A percentile compares a stretch with the other conserved stretches of the same genome.
These are phyloP conservation scores for Paramecium tetraurelia DNA, from an alignment of 73 alveolate genomes.

Conservation along the genomic window DNA sequence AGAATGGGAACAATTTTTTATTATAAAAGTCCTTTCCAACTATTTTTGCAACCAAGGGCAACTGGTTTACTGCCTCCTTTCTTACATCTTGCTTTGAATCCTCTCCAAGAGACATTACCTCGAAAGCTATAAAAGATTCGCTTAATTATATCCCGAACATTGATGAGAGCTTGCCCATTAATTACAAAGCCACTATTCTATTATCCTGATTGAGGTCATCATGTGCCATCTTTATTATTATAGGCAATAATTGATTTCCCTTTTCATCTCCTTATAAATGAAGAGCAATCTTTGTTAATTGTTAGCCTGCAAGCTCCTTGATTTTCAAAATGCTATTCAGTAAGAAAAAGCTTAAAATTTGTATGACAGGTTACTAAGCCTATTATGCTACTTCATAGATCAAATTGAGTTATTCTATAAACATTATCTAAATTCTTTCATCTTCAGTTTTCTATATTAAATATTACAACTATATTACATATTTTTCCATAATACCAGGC, in stretches of 20 bases:
- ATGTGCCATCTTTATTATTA: conserved; percentile 63
- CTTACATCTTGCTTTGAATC: conserved; percentile 73
- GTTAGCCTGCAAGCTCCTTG: conserved; percentile 53
- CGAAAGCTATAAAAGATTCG: conserved; percentile 68
- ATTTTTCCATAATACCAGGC: background rate
- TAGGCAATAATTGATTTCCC: conserved; percentile 54
- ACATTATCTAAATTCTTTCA: conserved; percentile 6
- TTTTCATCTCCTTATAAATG: conserved; percentile 59
- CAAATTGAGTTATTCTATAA: background rate
- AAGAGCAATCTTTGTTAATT: conserved; percentile 21
- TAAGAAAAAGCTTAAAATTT: background rate
- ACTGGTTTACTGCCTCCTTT: conserved; percentile 62
- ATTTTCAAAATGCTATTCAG: conserved; percentile 38
- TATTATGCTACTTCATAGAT: background rate
- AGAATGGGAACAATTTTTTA: conserved; percentile 73
- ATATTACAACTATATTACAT: background rate
- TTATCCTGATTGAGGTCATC: conserved; percentile 65
- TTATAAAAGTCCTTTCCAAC: conserved; percentile 65
- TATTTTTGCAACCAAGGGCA: conserved; percentile 65
- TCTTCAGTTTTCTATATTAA: background rate
- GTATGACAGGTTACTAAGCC: background rate
- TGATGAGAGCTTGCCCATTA: conserved; percentile 65
- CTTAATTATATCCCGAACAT: conserved; percentile 64
- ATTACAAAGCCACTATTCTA: conserved; percentile 67
- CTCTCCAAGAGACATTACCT: conserved; percentile 69